Conservation (phyloP, 2,329 filamentous ascomycete species). For the Xylariaceae sp. region DNA sequence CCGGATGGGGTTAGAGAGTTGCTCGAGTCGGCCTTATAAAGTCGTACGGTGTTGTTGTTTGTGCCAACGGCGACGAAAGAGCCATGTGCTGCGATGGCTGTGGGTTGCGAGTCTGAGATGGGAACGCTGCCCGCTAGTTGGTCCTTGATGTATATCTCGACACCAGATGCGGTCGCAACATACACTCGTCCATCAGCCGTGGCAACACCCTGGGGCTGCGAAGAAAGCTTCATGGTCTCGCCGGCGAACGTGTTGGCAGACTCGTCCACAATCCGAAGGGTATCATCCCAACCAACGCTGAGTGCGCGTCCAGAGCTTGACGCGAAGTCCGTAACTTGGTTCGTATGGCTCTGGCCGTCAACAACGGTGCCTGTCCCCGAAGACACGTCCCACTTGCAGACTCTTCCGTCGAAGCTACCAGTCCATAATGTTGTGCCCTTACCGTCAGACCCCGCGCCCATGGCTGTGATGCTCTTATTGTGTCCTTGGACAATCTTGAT, state of each 20-base stretch:
- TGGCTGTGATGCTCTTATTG: constrained; percentile 82
- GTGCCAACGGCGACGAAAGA: constrained; percentile 70
- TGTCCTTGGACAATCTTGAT: constrained; percentile 76
- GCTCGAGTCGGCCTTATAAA: constrained; percentile 60
- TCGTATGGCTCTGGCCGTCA: constrained; percentile 78
- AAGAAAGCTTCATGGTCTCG: constrained; percentile 60
- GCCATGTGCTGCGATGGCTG: constrained; percentile 66
- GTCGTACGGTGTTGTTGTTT: constrained; percentile 67
- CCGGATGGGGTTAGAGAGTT: constrained; percentile 50
- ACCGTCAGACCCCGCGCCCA: constrained; percentile 52
- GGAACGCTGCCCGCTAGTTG: constrained; percentile 55
- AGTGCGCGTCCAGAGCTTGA: constrained; percentile 60
- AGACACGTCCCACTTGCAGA: constrained; percentile 77
- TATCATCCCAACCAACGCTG: constrained; percentile 93
- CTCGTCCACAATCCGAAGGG: constrained; percentile 72
- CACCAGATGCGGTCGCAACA: constrained; percentile 48
- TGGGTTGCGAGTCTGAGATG: constrained; percentile 59
- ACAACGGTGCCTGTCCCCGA: constrained; percentile 65
- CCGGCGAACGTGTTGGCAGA: constrained; percentile 72
- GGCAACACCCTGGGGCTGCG: constrained; percentile 64
- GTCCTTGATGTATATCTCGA: constrained; percentile 56
- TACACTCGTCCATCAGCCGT: constrained; percentile 36
- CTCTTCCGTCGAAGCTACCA: constrained; percentile 85
- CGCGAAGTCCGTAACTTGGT: constrained; percentile 77
- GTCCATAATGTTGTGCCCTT: constrained; percentile 71